phyloP scores from a whole-genome alignment of 2,329 filamentous ascomycete species.

The Stagonosporopsis rhizophila region DNA sequence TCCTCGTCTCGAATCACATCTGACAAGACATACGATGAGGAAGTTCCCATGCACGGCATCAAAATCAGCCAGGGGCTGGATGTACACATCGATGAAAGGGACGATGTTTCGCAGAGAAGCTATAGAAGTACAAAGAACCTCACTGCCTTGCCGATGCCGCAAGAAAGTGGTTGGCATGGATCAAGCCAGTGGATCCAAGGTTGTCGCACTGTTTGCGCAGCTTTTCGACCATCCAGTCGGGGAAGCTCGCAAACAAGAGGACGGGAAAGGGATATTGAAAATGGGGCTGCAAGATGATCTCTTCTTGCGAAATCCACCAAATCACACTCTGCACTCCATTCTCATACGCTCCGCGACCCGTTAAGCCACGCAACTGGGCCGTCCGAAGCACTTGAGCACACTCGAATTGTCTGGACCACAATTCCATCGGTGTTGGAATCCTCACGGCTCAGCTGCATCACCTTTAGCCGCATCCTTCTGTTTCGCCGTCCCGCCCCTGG shows the following conservation, averaged over 20 bases:
- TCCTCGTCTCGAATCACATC: constrained; percentile 17
- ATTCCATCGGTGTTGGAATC: background rate
- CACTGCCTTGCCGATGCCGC: constrained; percentile 23
- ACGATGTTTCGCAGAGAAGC: constrained; percentile 28
- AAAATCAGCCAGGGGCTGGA: constrained; percentile 32
- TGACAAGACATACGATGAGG: constrained; percentile 10
- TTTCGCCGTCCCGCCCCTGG: background rate
- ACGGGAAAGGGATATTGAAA: constrained; percentile 17
- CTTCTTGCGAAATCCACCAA: background rate
- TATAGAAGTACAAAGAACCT: constrained; percentile 28
- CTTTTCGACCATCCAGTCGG: constrained; percentile 20
- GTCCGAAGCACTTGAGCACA: background rate
- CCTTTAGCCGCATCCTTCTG: background rate
- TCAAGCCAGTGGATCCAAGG: constrained; percentile 25
- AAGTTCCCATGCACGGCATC: constrained; percentile 30
- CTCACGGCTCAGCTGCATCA: background rate
- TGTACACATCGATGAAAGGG: constrained; percentile 30
- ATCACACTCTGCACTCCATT: background rate
- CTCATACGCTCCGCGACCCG: background rate
- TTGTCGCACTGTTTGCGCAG: constrained; percentile 27
- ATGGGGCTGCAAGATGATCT: constrained; percentile 5
- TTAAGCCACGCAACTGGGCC: background rate
- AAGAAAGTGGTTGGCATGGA: constrained; percentile 10
- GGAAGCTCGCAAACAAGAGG: constrained; percentile 4
- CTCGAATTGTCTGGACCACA: background rate